Conservation (phyloP, 2,329 filamentous ascomycete genomes). For the Aspergillus hortae region DNA sequence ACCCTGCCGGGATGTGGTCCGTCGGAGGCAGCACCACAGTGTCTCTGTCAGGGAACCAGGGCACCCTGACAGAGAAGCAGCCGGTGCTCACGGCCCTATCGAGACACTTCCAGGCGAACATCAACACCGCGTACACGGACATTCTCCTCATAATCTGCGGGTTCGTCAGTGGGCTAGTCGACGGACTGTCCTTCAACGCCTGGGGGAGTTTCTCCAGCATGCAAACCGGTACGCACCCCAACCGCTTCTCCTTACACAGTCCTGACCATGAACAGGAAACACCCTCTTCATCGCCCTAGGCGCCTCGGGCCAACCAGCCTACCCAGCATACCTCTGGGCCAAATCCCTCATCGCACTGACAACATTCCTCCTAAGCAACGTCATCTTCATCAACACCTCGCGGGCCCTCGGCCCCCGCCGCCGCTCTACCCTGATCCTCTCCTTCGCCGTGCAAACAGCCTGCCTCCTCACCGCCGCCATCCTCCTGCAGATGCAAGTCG, state of each 20-base stretch:
- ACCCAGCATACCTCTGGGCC: conserved; percentile 39
- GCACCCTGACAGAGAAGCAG: conserved; percentile 8
- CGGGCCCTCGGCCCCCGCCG: conserved; percentile 31
- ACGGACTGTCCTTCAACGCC: conserved; percentile 40
- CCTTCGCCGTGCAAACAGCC: conserved; percentile 37
- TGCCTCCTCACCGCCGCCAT: conserved; percentile 32
- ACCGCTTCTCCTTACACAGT: background rate
- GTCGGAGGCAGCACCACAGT: conserved; percentile 21
- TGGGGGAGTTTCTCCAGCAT: conserved; percentile 43
- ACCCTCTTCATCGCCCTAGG: conserved; percentile 44
- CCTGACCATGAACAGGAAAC: conserved; percentile 30
- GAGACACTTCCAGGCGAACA: conserved; percentile 19
- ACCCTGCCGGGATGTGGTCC: conserved; percentile 18
- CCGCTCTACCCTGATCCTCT: conserved; percentile 36
- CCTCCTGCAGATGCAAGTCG: conserved; percentile 31
- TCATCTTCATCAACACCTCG: conserved; percentile 38
- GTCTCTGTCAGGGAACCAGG: conserved; percentile 17
- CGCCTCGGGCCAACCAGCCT: conserved; percentile 37
- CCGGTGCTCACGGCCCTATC: conserved; percentile 12
- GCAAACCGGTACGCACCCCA: conserved; percentile 35
- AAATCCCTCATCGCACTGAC: conserved; percentile 41
- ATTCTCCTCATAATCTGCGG: conserved; percentile 33
- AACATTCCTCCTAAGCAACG: conserved; percentile 35
- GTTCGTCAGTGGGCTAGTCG: conserved; percentile 38
- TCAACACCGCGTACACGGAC: conserved; percentile 25